Evolutionary conservation across 306 rosid species (phyloP).

Genomic region (Ammopiptanthus mongolicus): DNA sequence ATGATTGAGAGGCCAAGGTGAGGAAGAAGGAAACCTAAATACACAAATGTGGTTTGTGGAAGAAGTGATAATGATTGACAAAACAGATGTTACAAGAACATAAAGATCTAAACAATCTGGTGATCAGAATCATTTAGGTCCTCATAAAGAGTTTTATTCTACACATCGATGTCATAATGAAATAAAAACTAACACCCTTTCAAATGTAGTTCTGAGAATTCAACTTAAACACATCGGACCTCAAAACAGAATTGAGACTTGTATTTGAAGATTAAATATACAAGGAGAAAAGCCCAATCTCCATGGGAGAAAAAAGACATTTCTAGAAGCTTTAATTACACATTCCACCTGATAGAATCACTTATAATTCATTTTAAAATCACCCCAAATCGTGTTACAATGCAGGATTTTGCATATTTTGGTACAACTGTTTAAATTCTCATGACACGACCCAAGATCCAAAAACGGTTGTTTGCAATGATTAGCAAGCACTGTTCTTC

Average conservation of each 20-base stretch:
- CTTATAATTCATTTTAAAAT: neutral
- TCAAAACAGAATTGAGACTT: neutral
- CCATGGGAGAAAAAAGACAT: neutral
- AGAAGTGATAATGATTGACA: neutral
- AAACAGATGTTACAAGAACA: neutral
- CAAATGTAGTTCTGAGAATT: neutral
- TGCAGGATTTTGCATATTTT: neutral
- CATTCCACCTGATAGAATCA: neutral
- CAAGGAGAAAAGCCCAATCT: neutral
- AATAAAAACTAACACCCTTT: neutral
- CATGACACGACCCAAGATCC: neutral
- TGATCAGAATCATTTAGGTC: neutral
- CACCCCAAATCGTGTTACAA: neutral
- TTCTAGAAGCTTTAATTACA: neutral
- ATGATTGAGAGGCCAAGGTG: neutral
- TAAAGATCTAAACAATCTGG: neutral
- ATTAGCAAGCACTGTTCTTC: neutral
- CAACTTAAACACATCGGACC: neutral
- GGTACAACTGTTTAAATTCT: neutral
- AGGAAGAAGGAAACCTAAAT: slow-evolving; percentile 6
- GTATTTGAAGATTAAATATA: neutral
- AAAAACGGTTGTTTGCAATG: neutral
- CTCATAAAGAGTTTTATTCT: neutral
- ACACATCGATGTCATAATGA: neutral
- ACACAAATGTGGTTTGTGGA: neutral